Base-by-base conservation (phyloP, 169 alveolate genomes). In the Cryptosporidium viatorum region DNA sequence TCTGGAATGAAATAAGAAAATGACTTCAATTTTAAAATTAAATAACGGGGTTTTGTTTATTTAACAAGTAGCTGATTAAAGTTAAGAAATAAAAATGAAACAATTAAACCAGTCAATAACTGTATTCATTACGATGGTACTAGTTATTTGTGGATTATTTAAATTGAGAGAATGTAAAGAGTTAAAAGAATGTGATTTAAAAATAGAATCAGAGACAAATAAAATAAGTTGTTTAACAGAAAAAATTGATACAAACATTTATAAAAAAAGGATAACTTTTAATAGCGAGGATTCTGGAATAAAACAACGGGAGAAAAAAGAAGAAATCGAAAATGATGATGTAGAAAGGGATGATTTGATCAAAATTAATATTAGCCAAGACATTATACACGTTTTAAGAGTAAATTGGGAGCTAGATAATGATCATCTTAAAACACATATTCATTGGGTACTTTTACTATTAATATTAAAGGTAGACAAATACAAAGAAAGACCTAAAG, bases 401-500 rank as follows among this genome's bases (percentile, higher is more conserved):
- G 69, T 80, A 26, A 80, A 80, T 43, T 80, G 75, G 75, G 65
- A 65, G 26, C 45, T 80, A 21, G 74, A 51, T 18, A 43, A 62
- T 67, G 37, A 31, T 18, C 18, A 62, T 21, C 69, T 62, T 37
- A 80, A 50, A 48, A 62, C 26, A 41, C 48, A 80, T 5, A 35
- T 65, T 60, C 75, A 59, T 12, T 80, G 89, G 89, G 70, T 41
- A 14, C 60, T 65, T 35, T 80, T 80, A 21, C 16, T 41, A 43
- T 43, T 80, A 26, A 65, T 65, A n/a, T 62, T 80, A 10, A 80
- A 80, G 18, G 62, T 21, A 39, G 74, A 80, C 0, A 65, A 23
- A 21, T 39, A 50, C 41, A 67, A 9, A n/a, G 65, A 67, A 39
- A 59, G 39, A 21, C 89, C 89, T 7, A 80, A 65, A 45, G 67